These are phyloP conservation scores for Diversispora epigaea DNA, from an alignment of 192 early-diverging fungal genomes.

Conservation along the genomic window DNA sequence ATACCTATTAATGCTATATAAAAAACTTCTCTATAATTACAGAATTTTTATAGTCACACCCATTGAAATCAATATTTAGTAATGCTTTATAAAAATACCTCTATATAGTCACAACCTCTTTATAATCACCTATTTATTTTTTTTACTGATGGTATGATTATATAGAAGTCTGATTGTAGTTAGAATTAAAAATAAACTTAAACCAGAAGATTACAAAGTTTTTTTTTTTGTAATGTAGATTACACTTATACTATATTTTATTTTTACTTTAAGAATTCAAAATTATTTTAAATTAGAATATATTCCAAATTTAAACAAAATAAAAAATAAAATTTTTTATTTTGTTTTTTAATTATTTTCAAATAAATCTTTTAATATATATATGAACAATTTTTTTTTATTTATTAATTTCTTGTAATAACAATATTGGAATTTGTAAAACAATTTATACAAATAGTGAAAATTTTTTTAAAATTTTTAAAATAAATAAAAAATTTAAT, in stretches of 20 bases:
- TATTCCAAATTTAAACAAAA: slow-evolving; percentile 8
- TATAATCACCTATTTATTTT: too few relatives aligned
- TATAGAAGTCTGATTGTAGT: slow-evolving; percentile 29
- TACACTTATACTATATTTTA: slow-evolving; percentile 35
- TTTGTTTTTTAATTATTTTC: slow-evolving; percentile 23
- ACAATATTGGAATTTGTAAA: slow-evolving; percentile 30
- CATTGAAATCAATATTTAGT: too few relatives aligned
- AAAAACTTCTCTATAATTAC: too few relatives aligned
- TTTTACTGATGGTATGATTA: too few relatives aligned
- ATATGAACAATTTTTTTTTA: slow-evolving; percentile 42
- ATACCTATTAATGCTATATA: too few relatives aligned
- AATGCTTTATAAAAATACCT: too few relatives aligned
- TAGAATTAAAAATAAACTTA: slow-evolving; percentile 35
- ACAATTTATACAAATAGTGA: slow-evolving; percentile 22
- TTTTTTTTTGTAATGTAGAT: slow-evolving; percentile 35
- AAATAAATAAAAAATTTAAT: slow-evolving; percentile 1
- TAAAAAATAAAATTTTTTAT: slow-evolving; percentile 16
- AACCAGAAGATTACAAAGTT: slow-evolving; percentile 38
- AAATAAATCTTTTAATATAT: slow-evolving; percentile 30
- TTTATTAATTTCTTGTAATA: slow-evolving; percentile 33
- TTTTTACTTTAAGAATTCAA: slow-evolving; percentile 22
- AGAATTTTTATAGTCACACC: too few relatives aligned
- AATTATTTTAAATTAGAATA: slow-evolving; percentile 5
- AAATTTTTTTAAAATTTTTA: not conserved
- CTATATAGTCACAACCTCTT: too few relatives aligned